Conservation (phyloP, 176 grass and related monocot species). For the Triticum timopheevii region DNA sequence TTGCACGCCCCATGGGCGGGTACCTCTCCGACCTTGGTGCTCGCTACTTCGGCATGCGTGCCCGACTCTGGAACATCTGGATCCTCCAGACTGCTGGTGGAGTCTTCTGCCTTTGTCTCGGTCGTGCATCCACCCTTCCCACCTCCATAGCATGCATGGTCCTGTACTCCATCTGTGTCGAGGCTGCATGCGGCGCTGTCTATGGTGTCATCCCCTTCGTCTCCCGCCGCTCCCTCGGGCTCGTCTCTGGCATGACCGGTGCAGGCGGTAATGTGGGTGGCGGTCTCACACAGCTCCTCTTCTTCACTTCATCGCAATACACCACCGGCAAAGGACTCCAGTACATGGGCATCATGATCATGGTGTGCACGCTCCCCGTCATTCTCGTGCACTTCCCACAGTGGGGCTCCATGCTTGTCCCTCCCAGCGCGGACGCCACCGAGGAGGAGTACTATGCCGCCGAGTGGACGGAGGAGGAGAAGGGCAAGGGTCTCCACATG, state of each 20-base stretch:
- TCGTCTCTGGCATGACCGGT: neutral
- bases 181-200: neutral
- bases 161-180: neutral
- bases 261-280: neutral
- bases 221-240: constrained; percentile 7
- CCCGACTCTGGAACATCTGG: constrained; percentile 89
- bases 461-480: constrained; percentile 77
- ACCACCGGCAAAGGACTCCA: constrained; percentile 47
- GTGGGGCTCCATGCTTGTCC: constrained; percentile 85
- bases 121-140: neutral
- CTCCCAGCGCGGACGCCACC: constrained; percentile 22
- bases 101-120: neutral
- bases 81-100: constrained; percentile 86
- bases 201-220: constrained; percentile 7
- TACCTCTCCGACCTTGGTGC: constrained; percentile 59
- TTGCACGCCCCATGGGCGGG: constrained; percentile 59
- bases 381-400: constrained; percentile 75
- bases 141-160: neutral
- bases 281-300: constrained; percentile 81
- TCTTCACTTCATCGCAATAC: constrained; percentile 71
- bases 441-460: constrained; percentile 66
- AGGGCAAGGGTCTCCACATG: constrained; percentile 44
- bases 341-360: constrained; percentile 93
- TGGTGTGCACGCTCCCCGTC: constrained; percentile 69
- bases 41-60: constrained; percentile 60